These are phyloP conservation scores for Pyricularia grisea DNA, from an alignment of 2,329 filamentous ascomycete species.

Conservation along the genomic window DNA sequence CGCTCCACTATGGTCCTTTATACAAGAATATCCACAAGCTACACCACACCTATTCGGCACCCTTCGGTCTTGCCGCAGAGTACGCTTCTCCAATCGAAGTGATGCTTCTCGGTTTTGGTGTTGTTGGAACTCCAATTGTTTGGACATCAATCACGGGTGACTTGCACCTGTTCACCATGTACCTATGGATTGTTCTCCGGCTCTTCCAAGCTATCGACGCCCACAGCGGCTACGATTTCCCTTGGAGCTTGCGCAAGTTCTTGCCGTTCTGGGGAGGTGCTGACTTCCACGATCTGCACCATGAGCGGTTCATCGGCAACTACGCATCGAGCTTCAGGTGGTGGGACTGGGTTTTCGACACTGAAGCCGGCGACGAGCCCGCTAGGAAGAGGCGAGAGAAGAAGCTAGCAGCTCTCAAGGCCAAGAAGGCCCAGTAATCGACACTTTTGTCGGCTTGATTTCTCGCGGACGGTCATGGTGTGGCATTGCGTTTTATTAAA, in stretches of 20 bases:
- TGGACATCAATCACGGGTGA: slow-evolving; percentile 78
- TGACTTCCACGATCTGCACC: slow-evolving; percentile 92
- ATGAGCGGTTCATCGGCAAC: slow-evolving; percentile 98
- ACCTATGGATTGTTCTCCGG: slow-evolving; percentile 85
- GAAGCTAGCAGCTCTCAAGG: slow-evolving; percentile 56
- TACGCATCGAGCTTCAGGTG: slow-evolving; percentile 97
- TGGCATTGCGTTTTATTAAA: neutral
- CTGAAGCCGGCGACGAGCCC: slow-evolving; percentile 83
- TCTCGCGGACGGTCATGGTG: neutral
- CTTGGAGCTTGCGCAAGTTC: slow-evolving; percentile 87
- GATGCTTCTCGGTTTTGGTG: slow-evolving; percentile 85
- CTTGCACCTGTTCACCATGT: slow-evolving; percentile 95
- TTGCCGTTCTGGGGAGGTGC: slow-evolving; percentile 97
- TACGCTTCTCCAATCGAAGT: slow-evolving; percentile 97
- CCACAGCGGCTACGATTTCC: slow-evolving; percentile 97
- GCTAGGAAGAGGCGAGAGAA: slow-evolving; percentile 73
- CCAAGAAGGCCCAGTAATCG: slow-evolving; percentile 57
- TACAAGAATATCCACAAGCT: slow-evolving; percentile 99
- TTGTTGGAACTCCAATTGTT: slow-evolving; percentile 71
- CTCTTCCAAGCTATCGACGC: slow-evolving; percentile 97
- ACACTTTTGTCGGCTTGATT: neutral
- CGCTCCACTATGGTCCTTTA: slow-evolving; percentile 85
- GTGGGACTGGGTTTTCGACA: slow-evolving; percentile 95
- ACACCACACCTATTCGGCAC: slow-evolving; percentile 96
- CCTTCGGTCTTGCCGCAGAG: slow-evolving; percentile 92